phyloP scores from a whole-genome alignment of 257 asterid genomes.

The Ehretia macrophylla region DNA sequence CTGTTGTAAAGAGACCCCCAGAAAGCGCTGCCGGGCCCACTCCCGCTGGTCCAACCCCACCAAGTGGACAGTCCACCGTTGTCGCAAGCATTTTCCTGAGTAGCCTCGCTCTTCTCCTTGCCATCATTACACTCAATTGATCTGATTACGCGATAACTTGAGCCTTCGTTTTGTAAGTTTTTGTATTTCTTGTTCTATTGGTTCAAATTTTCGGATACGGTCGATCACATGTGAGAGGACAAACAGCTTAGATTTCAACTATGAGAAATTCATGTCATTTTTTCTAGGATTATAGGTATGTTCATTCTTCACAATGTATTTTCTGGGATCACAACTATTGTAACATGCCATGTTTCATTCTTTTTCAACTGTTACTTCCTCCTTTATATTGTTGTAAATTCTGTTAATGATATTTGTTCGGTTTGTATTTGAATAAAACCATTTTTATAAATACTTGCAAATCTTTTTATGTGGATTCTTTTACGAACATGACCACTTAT shows the following conservation, averaged over 20 bases:
- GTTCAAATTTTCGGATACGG: neutral
- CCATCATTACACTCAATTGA: conserved; percentile 28
- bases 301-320: neutral
- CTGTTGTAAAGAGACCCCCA: conserved; percentile 36
- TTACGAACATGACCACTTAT: too few species aligned
- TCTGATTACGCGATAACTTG: conserved; percentile 1
- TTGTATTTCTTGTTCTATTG: neutral
- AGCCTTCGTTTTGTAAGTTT: neutral
- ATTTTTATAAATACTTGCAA: too few species aligned
- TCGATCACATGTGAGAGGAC: too few species aligned
- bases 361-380: neutral
- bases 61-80: conserved; percentile 44
- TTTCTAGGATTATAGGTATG: neutral
- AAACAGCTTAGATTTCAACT: too few species aligned
- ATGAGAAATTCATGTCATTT: too few species aligned
- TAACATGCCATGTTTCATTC: neutral
- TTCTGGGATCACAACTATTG: too few species aligned
- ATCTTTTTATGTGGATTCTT: too few species aligned
- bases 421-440: neutral
- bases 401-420: neutral
- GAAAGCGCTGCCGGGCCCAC: conserved; percentile 17
- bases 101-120: conserved; percentile 40
- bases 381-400: neutral
- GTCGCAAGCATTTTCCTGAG: conserved; percentile 39
- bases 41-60: conserved; percentile 37